A percentile compares a stretch with the other conserved stretches of the same genome.
Evolutionary conservation across 495 filamentous ascomycete genomes (phyloP).

Genomic region (Trichoderma gamsii): DNA sequence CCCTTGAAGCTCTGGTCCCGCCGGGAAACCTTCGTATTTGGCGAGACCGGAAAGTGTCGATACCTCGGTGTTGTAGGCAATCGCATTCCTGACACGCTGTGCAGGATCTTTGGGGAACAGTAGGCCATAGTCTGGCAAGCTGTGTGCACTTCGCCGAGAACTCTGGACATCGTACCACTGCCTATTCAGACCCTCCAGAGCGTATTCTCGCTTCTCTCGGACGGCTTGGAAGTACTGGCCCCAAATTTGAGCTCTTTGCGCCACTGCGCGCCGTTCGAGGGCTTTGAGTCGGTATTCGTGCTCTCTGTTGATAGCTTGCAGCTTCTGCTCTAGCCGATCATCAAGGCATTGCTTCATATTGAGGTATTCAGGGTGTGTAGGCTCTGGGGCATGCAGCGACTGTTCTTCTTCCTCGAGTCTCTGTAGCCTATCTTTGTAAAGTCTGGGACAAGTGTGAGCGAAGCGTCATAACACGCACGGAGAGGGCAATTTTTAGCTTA

Average conservation of each 20-base stretch:
- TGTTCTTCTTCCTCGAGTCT: constrained; percentile 77
- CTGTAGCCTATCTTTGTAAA: constrained; percentile 80
- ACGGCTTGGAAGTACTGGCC: constrained; percentile 80
- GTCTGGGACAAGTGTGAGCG: constrained; percentile 39
- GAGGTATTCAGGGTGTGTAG: constrained; percentile 82
- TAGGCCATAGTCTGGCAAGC: constrained; percentile 72
- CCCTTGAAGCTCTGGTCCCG: constrained; percentile 73
- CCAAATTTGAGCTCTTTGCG: constrained; percentile 74
- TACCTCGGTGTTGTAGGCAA: constrained; percentile 89
- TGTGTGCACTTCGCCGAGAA: constrained; percentile 71
- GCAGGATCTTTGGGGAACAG: constrained; percentile 64
- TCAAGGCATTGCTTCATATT: constrained; percentile 80
- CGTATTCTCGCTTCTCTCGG: constrained; percentile 71
- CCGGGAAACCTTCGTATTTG: constrained; percentile 92
- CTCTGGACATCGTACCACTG: constrained; percentile 89
- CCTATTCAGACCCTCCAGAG: constrained; percentile 73
- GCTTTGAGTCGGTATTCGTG: constrained; percentile 65
- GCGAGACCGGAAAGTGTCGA: constrained; percentile 84
- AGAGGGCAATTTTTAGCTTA: constrained; percentile 35
- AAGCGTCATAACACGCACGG: too few species aligned
- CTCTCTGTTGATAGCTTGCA: constrained; percentile 65
- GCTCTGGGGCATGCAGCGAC: constrained; percentile 66
- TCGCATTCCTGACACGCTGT: constrained; percentile 69
- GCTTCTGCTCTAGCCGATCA: constrained; percentile 70
- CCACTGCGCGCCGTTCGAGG: constrained; percentile 64